Evolutionary conservation across 2,329 filamentous ascomycete genomes (phyloP), one percentile per base, ranked within the genome.

Genomic region (Didymella exigua): DNA sequence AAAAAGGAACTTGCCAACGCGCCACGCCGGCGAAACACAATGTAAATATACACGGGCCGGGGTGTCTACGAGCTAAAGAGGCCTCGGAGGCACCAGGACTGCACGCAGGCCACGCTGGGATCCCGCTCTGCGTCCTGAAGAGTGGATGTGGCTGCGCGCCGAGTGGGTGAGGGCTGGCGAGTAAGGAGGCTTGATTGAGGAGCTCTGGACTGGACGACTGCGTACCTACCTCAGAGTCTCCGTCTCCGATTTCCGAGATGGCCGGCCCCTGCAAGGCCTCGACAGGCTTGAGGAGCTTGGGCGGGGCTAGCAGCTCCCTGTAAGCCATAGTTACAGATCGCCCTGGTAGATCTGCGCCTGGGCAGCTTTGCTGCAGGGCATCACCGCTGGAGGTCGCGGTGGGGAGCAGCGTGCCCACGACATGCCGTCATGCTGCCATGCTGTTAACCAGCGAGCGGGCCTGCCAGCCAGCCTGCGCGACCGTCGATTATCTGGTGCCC

Each of bases 281-380:
- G 64, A 18, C 45, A 26, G 19, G 19, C 49, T 29, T 45, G 51
- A 66, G 70, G 31, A 26, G 19, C 49, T 29, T 45, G 51, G 67
- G 70, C 63, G 69, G 69, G 69, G 68, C 68, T 60, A 65, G 56
- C 58, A 57, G 63, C 41, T 26, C 65, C 67, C 63, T 68, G 67
- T 56, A 66, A 59, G 66, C 68, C 70, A 67, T 66, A 60, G 69
- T 73, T 70, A 73, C 68, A 70, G 71, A 74, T 74, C 71, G 68
- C 60, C 69, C 53, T 62, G 61, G 64, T 70, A 63, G 70, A 75
- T 74, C 70, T 69, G 62, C 71, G 56, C 56, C 62, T 66, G 66
- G 67, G 63, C 70, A 68, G 52, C 46, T 62, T 60, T 63, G 54
- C 67, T 72, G 71, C 68, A 72, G 68, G 70, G 69, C 69, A 66